phyloP scores from a whole-genome alignment of 2,329 filamentous ascomycete species.

The Pseudogymnoascus sp. region DNA sequence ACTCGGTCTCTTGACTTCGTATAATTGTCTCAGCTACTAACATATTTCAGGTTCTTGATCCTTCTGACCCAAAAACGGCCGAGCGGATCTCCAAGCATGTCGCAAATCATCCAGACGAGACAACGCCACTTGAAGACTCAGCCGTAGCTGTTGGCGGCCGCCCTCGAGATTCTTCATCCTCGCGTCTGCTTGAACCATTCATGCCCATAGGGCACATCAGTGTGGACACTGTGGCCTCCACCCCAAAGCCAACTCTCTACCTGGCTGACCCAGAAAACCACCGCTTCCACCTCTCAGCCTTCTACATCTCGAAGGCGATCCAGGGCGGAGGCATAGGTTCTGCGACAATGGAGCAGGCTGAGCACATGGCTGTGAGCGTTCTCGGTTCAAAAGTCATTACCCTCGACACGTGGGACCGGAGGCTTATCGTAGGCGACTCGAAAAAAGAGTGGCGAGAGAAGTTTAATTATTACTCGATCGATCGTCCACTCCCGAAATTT shows the following conservation, averaged over 20 bases:
- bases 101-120: slow-evolving; percentile 17
- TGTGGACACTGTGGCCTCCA: slow-evolving; percentile 15
- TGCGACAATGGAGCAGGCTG: slow-evolving; percentile 19
- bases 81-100: slow-evolving; percentile 18
- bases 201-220: slow-evolving; percentile 24
- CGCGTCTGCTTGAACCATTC: slow-evolving; percentile 11
- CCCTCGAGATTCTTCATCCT: slow-evolving; percentile 14
- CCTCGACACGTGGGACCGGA: slow-evolving; percentile 16
- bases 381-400: slow-evolving; percentile 19
- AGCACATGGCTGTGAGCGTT: slow-evolving; percentile 20
- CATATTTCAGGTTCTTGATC: slow-evolving; percentile 14
- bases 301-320: slow-evolving; percentile 23
- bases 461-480: not conserved
- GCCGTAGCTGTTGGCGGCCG: slow-evolving; percentile 18
- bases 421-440: slow-evolving; percentile 11
- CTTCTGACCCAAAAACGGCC: slow-evolving; percentile 15
- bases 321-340: slow-evolving; percentile 20
- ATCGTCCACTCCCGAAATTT: not conserved
- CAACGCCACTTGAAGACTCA: slow-evolving; percentile 16
- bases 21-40: not conserved
- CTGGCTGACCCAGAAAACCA: slow-evolving; percentile 13
- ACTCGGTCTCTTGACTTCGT: not conserved
- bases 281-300: slow-evolving; percentile 19
- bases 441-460: slow-evolving; percentile 14
- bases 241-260: slow-evolving; percentile 3